A percentile compares a stretch with the other conserved stretches of the same genome.
These are phyloP conservation scores for Suillus variegatus DNA, from an alignment of 768 basidiomycete species.

Conservation along the genomic window DNA sequence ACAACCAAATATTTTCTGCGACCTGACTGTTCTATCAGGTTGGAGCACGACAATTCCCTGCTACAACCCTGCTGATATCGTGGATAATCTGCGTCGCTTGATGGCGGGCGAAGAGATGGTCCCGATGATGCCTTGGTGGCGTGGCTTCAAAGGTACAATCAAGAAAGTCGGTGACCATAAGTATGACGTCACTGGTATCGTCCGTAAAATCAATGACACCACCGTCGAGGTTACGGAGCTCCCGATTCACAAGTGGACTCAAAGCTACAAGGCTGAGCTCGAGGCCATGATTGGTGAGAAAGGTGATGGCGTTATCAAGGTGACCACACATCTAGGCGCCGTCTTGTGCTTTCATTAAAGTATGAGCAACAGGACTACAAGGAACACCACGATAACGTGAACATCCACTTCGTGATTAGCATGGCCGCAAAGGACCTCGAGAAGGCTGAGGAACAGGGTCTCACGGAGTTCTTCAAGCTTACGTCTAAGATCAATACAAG, in stretches of 20 bases:
- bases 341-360: background rate
- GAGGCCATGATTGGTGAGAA: constrained; percentile 91
- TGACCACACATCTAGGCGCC: constrained; percentile 22
- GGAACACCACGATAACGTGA: constrained; percentile 92
- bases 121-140: constrained; percentile 96
- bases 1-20: background rate
- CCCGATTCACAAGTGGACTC: constrained; percentile 95
- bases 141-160: constrained; percentile 90
- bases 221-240: constrained; percentile 95
- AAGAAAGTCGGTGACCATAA: constrained; percentile 81
- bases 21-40: constrained; percentile 44
- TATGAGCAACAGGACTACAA: constrained; percentile 77
- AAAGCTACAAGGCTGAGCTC: constrained; percentile 87
- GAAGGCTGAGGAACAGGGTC: constrained; percentile 87
- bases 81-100: constrained; percentile 80
- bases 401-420: constrained; percentile 84
- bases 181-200: constrained; percentile 77
- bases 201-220: constrained; percentile 77
- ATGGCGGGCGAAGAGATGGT: constrained; percentile 85
- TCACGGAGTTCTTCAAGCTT: constrained; percentile 91
- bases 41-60: constrained; percentile 95
- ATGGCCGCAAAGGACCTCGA: constrained; percentile 81
- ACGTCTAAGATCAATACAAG: constrained; percentile 80
- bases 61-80: constrained; percentile 91
- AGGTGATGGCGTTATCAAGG: constrained; percentile 81